Evolutionary conservation across 805 yeast genomes (phyloP).

Genomic region (Barnettozyma botsteinii): DNA sequence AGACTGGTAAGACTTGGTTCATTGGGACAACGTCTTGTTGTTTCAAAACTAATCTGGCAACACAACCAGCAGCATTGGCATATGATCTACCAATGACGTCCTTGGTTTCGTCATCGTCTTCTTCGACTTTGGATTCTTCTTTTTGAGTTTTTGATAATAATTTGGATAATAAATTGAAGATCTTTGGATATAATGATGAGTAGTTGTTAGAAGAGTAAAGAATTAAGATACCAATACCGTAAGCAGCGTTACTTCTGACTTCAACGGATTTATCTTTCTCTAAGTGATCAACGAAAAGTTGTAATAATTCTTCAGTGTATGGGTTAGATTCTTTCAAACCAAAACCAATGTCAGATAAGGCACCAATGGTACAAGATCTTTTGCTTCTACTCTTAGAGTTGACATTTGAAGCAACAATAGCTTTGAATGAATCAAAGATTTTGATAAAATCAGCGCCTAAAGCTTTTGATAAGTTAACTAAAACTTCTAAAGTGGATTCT

Average conservation of each 20-base stretch:
- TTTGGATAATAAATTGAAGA: constrained; percentile 63
- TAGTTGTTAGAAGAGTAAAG: constrained; percentile 39
- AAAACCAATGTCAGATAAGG: constrained; percentile 80
- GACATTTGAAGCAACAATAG: constrained; percentile 50
- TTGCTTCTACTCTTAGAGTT: constrained; percentile 61
- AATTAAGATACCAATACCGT: constrained; percentile 81
- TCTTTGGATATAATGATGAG: constrained; percentile 56
- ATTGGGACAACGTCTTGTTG: constrained; percentile 70
- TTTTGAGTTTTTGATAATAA: constrained; percentile 74
- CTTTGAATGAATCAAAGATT: constrained; percentile 68
- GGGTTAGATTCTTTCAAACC: constrained; percentile 67
- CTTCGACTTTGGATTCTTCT: constrained; percentile 47
- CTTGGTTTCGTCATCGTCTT: constrained; percentile 68
- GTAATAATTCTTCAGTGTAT: constrained; percentile 62
- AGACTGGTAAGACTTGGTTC: constrained; percentile 65
- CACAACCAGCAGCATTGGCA: constrained; percentile 97
- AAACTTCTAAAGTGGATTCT: constrained; percentile 82
- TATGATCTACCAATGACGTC: constrained; percentile 77
- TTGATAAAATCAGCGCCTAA: constrained; percentile 73
- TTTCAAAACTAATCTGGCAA: constrained; percentile 81
- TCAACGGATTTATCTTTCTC: constrained; percentile 74
- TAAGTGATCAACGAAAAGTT: constrained; percentile 62
- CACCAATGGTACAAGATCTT: constrained; percentile 82
- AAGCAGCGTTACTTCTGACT: constrained; percentile 92
- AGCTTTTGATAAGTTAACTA: constrained; percentile 70